Base-by-base conservation (phyloP, 2,329 filamentous ascomycete genomes). In the Botrytis pseudocinerea region DNA sequence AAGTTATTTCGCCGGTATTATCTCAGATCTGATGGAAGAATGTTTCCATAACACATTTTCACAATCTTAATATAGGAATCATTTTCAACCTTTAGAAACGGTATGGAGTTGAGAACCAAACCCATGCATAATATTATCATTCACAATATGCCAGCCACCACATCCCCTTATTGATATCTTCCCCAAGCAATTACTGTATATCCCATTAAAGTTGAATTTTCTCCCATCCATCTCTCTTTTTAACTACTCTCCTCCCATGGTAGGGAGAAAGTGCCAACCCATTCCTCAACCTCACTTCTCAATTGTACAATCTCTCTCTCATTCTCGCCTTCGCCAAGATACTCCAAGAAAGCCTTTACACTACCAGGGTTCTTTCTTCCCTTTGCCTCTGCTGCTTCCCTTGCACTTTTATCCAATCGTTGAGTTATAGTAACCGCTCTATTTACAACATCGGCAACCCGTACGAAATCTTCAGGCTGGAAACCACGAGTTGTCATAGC, bases 401-500 rank as follows among this genome's bases (percentile, higher is more conserved):
- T 88, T 6, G 91, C 91, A 74, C 89, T 88, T 82, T 90, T 93
- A 83, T 95, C 91, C 63, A 97, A 85, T 74, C 92, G 89, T 77
- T 91, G 87, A 1, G 93, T 91, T 78, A 97, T 94, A 44, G 88
- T 89, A 64, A 97, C 93, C 14, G 92, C 92, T 65, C 93, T 90
- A 83, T 95, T 93, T 70, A 97, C 93, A 76, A 97, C 93, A 80
- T 94, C 92, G 22, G 93, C 94, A 22, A 97, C 93, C 25, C 93
- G 89, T 71, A 89, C 89, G 83, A 98, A 99, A 83, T 99, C 96
- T 72, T 92, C 90, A 79, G 95, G 91, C 78, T 88, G 89, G 82
- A 99, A 95, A n/a, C 95, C 96, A 75, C 96, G 90, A 28, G 94
- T 97, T 35, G 96, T 98, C 96, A 99, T 99, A 78, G 96, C 96